Percentiles rank a stretch among this genome's conserved stretches.
These are phyloP conservation scores for Aspergillus versicolor DNA, from an alignment of 2,329 filamentous ascomycete species.

Conservation along the genomic window DNA sequence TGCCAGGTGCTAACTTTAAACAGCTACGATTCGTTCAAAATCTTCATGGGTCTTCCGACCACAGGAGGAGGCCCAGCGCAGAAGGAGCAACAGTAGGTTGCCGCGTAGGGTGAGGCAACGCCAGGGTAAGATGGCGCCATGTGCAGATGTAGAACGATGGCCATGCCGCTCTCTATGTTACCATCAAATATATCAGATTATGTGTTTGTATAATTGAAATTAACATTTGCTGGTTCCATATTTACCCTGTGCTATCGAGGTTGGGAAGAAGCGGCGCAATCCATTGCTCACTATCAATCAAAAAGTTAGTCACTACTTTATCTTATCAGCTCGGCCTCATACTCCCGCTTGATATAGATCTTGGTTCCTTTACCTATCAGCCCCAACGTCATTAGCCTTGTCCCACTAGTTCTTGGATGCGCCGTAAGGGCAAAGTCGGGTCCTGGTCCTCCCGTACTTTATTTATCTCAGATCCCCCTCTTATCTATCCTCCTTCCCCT, in stretches of 20 bases:
- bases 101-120: background rate
- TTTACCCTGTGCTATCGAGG: background rate
- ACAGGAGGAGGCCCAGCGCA: slow-evolving; percentile 66
- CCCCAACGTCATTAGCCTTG: slow-evolving; percentile 9
- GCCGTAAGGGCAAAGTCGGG: background rate
- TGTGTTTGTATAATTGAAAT: background rate
- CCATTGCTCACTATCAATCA: slow-evolving; percentile 12
- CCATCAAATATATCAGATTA: background rate
- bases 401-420: slow-evolving; percentile 1
- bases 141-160: background rate
- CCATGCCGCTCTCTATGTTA: background rate
- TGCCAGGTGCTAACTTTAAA: slow-evolving; percentile 22
- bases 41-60: slow-evolving; percentile 82
- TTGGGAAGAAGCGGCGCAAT: background rate
- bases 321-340: slow-evolving; percentile 11
- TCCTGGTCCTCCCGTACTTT: background rate
- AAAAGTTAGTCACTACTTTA: slow-evolving; percentile 13
- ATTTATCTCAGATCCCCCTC: background rate
- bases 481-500: background rate
- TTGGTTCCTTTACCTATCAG: background rate
- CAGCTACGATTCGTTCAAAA: slow-evolving; percentile 75
- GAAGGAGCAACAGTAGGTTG: slow-evolving; percentile 40
- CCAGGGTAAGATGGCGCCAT: slow-evolving; percentile 2
- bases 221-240: too few species aligned
- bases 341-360: background rate